A percentile compares a stretch with the other conserved stretches of the same genome.
phyloP scores from a whole-genome alignment of 805 yeast genomes.

The Komagataella mondaviorum region DNA sequence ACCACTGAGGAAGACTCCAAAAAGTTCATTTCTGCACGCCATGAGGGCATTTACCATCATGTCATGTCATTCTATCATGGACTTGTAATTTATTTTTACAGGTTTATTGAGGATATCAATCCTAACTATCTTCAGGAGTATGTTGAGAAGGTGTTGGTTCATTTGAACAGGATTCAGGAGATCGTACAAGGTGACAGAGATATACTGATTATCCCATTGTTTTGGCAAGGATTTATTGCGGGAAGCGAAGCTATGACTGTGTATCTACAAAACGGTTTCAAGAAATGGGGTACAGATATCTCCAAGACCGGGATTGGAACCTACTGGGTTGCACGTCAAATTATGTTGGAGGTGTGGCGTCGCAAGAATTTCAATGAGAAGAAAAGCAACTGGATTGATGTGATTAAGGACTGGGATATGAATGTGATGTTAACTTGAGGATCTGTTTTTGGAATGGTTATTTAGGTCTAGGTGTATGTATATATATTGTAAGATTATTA shows the following conservation, averaged over 20 bases:
- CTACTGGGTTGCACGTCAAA: conserved; percentile 77
- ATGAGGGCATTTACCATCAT: conserved; percentile 70
- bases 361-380: conserved; percentile 46
- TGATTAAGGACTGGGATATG: conserved; percentile 75
- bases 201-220: conserved; percentile 57
- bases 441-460: background rate
- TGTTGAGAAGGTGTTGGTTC: conserved; percentile 47
- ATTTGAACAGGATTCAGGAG: conserved; percentile 46
- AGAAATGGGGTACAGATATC: conserved; percentile 59
- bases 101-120: conserved; percentile 42
- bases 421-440: conserved; percentile 54
- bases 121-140: conserved; percentile 48
- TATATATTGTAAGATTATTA: background rate
- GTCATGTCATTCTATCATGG: conserved; percentile 69
- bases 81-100: conserved; percentile 53
- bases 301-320: conserved; percentile 55
- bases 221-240: conserved; percentile 85
- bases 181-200: conserved; percentile 35
- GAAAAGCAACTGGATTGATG: conserved; percentile 65
- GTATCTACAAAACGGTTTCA: conserved; percentile 49
- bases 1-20: conserved; percentile 16
- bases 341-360: conserved; percentile 79
- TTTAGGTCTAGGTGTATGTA: background rate
- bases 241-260: conserved; percentile 64
- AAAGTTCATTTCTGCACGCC: conserved; percentile 35